A percentile compares a stretch with the other conserved stretches of the same genome.
Evolutionary conservation across 257 asterid species (phyloP).

Genomic region (Solanum pennellii): DNA sequence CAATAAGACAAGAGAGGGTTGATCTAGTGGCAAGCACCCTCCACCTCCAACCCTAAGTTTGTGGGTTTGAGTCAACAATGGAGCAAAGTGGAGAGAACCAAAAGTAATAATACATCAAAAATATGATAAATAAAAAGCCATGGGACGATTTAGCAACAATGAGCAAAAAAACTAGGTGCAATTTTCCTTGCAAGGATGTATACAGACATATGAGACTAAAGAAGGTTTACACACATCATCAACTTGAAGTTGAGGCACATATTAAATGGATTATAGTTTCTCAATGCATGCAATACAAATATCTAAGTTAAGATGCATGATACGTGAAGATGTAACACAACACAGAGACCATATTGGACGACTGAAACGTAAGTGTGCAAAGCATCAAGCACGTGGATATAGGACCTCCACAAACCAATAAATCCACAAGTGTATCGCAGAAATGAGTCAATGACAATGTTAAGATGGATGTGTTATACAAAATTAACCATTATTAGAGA

Average conservation of each 20-base stretch:
- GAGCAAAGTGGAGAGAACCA: not conserved
- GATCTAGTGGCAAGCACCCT: not conserved
- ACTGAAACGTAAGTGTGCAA: not conserved
- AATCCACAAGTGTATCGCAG: not conserved
- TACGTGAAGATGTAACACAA: not conserved
- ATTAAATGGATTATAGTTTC: not conserved
- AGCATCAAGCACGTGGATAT: not conserved
- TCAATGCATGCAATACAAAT: not conserved
- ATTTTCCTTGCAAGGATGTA: slow-evolving; percentile 1
- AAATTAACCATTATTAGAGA: not conserved
- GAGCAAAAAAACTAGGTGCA: not conserved
- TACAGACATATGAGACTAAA: not conserved
- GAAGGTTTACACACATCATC: not conserved
- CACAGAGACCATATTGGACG: not conserved
- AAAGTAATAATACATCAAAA: not conserved
- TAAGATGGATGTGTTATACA: not conserved
- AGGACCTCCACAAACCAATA: not conserved
- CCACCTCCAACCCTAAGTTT: not conserved
- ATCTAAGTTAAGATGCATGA: not conserved
- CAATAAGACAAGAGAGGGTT: not conserved
- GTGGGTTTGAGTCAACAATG: not conserved
- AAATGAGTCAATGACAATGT: not conserved
- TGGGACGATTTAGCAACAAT: not conserved
- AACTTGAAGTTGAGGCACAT: not conserved
- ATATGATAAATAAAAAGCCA: not conserved